Evolutionary conservation across 2,329 filamentous ascomycete species (phyloP).

Genomic region (Sarocladium kiliense): DNA sequence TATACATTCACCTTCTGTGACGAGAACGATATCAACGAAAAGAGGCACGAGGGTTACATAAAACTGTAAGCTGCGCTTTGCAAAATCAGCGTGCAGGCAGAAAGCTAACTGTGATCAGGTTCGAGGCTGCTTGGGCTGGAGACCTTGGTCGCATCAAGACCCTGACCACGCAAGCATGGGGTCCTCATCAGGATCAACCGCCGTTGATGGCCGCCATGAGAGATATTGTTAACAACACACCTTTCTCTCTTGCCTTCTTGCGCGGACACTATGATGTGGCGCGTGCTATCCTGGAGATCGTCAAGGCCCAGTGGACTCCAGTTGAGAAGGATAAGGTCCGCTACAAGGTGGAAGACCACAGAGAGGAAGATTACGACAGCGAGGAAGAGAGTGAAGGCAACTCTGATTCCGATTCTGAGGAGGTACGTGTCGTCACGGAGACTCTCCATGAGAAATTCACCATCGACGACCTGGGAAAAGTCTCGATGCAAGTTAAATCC

Average conservation of each 20-base stretch:
- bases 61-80: constrained; percentile 47
- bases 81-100: too few relatives aligned
- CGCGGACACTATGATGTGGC: constrained; percentile 61
- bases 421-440: constrained; percentile 43
- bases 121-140: constrained; percentile 70
- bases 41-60: constrained; percentile 54
- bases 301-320: constrained; percentile 61
- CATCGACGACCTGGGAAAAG: constrained; percentile 68
- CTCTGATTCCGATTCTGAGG: constrained; percentile 29
- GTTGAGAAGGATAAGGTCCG: constrained; percentile 45
- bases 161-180: constrained; percentile 57
- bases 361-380: constrained; percentile 29
- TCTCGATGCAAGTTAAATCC: constrained; percentile 65
- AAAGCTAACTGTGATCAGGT: constrained; percentile 27
- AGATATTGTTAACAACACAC: constrained; percentile 46
- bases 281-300: constrained; percentile 63
- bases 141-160: constrained; percentile 61
- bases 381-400: constrained; percentile 25
- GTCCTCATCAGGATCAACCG: constrained; percentile 42
- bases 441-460: constrained; percentile 65
- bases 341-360: constrained; percentile 37
- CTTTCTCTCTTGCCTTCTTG: constrained; percentile 65
- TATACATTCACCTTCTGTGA: constrained; percentile 45
- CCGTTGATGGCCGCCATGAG: constrained; percentile 60
- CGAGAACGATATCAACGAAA: constrained; percentile 51